A percentile compares a stretch with the other conserved stretches of the same genome.
phyloP scores from a whole-genome alignment of 2,329 filamentous ascomycete genomes.

The Septoria linicola region DNA sequence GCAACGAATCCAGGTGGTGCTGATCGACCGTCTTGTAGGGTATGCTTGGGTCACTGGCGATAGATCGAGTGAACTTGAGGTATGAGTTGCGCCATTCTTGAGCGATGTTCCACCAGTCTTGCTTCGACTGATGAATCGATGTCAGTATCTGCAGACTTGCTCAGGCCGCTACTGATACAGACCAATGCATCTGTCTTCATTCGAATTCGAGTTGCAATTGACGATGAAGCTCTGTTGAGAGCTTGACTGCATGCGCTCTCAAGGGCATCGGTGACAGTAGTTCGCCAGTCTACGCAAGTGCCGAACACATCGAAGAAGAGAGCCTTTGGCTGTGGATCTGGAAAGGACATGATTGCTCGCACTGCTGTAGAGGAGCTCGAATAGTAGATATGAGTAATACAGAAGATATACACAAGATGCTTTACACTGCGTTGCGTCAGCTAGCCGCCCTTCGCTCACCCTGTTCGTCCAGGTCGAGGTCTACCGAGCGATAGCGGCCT shows the following conservation, averaged over 20 bases:
- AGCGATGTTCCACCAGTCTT: conserved; percentile 49
- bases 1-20: conserved; percentile 65
- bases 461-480: conserved; percentile 4
- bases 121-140: conserved; percentile 37
- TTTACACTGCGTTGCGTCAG: conserved; percentile 2
- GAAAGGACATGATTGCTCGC: background rate
- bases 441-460: conserved; percentile 2
- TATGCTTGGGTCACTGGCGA: conserved; percentile 45
- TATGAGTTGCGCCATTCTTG: conserved; percentile 66
- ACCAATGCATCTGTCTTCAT: conserved; percentile 49
- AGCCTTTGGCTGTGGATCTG: conserved; percentile 49
- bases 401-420: too few relatives aligned
- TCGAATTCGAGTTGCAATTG: conserved; percentile 50
- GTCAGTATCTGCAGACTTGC: background rate
- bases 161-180: background rate
- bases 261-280: conserved; percentile 62
- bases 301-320: conserved; percentile 76
- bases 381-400: background rate
- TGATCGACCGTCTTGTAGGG: conserved; percentile 70
- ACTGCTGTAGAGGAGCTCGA: conserved; percentile 8
- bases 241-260: conserved; percentile 48
- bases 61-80: conserved; percentile 51
- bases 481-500: conserved; percentile 9
- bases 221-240: conserved; percentile 48
- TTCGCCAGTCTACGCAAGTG: conserved; percentile 77